Evolutionary conservation across 805 yeast species (phyloP).

Genomic region (Starmerella vaccinii): DNA sequence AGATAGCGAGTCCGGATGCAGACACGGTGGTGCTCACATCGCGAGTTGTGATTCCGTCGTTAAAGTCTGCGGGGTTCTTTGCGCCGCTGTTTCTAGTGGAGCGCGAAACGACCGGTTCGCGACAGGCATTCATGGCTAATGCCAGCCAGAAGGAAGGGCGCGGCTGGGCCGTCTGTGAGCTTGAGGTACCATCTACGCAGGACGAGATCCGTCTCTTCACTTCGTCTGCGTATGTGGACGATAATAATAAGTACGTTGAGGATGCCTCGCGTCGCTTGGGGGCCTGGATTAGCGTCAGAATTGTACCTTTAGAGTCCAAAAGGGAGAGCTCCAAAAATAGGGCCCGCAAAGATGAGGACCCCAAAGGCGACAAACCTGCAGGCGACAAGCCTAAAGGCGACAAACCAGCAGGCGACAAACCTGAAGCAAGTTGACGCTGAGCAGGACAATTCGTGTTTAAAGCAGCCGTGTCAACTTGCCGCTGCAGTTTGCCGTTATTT

Average conservation of each 20-base stretch:
- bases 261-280: too few species aligned
- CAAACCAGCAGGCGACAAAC: too few species aligned
- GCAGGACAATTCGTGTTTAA: too few species aligned
- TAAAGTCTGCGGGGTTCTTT: slow-evolving; percentile 17
- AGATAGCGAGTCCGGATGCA: slow-evolving; percentile 16
- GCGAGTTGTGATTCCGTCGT: slow-evolving; percentile 23
- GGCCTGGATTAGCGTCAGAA: too few species aligned
- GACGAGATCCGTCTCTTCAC: not conserved
- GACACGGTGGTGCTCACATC: slow-evolving; percentile 12
- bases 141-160: slow-evolving; percentile 20
- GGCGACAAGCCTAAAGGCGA: too few species aligned
- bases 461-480: too few species aligned
- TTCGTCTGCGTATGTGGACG: not conserved
- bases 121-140: slow-evolving; percentile 26
- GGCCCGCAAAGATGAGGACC: too few species aligned
- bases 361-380: too few species aligned
- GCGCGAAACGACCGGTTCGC: slow-evolving; percentile 26
- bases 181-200: slow-evolving; percentile 2
- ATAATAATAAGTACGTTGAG: not conserved
- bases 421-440: too few species aligned
- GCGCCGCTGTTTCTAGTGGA: slow-evolving; percentile 24
- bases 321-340: too few species aligned
- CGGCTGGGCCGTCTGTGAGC: slow-evolving; percentile 26
- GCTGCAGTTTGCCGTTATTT: too few species aligned
- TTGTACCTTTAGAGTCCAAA: too few species aligned